phyloP scores from a whole-genome alignment of 805 yeast genomes.

The Saccharomycopsis olivae region DNA sequence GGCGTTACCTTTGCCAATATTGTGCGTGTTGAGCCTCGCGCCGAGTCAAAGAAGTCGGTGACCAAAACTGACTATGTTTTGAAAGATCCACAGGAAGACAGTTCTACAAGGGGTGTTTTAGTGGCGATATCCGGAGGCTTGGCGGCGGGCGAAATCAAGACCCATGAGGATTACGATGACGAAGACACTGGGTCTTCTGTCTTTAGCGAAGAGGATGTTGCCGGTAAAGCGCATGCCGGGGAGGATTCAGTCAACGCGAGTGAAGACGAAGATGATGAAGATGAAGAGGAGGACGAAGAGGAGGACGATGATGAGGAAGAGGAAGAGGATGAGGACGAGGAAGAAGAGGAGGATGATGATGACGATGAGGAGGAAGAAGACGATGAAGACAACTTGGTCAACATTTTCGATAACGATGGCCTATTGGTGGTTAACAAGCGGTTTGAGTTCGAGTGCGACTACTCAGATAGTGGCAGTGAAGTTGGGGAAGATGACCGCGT shows the following conservation, averaged over 20 bases:
- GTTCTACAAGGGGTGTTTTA: too few relatives aligned
- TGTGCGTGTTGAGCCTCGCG: slow-evolving; percentile 3
- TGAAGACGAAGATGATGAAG: neutral
- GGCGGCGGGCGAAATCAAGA: too few relatives aligned
- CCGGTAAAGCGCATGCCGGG: too few relatives aligned
- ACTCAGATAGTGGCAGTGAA: too few relatives aligned
- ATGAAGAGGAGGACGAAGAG: neutral
- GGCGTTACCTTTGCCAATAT: slow-evolving; percentile 5
- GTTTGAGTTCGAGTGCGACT: too few relatives aligned
- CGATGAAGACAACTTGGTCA: slow-evolving; percentile 9
- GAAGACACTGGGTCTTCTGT: too few relatives aligned
- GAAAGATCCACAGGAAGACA: neutral
- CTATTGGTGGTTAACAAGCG: too few relatives aligned
- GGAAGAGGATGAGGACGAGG: slow-evolving; percentile 16
- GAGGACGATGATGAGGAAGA: slow-evolving; percentile 17
- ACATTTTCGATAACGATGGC: too few relatives aligned
- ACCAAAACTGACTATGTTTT: slow-evolving; percentile 1
- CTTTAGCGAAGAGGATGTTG: too few relatives aligned
- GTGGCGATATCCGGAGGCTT: too few relatives aligned
- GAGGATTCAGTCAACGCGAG: too few relatives aligned
- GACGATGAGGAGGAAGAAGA: slow-evolving; percentile 9
- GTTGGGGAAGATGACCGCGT: slow-evolving; percentile 1
- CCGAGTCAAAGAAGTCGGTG: neutral
- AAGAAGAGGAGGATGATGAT: slow-evolving; percentile 16
- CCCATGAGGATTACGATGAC: too few relatives aligned